phyloP scores from a whole-genome alignment of 495 filamentous ascomycete species.

The Neurospora sp. region DNA sequence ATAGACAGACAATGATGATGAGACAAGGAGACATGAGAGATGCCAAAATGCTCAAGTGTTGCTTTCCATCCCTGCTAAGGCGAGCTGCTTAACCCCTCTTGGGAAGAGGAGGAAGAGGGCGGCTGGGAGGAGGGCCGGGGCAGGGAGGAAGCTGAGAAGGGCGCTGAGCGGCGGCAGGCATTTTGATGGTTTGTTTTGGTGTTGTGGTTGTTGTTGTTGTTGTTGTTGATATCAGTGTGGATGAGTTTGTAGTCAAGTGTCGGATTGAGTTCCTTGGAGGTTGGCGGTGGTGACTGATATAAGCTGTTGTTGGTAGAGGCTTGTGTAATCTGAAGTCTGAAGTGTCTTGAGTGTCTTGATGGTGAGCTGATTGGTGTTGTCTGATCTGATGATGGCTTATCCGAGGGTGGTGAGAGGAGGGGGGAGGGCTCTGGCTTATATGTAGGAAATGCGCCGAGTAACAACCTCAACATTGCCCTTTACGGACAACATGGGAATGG shows the following conservation, averaged over 20 bases:
- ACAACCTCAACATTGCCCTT: constrained; percentile 25
- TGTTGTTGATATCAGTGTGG: not conserved
- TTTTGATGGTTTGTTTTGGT: constrained; percentile 30
- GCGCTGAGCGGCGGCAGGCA: constrained; percentile 53
- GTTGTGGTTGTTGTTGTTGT: constrained; percentile 4
- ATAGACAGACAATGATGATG: not conserved
- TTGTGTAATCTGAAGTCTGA: constrained; percentile 1
- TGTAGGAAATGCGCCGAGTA: constrained; percentile 13
- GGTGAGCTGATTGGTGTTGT: constrained; percentile 13
- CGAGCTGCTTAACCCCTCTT: constrained; percentile 44
- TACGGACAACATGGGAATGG: constrained; percentile 10
- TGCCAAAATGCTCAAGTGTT: constrained; percentile 7
- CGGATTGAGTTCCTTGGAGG: not conserved
- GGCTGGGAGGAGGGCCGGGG: constrained; percentile 74
- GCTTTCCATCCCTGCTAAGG: not conserved
- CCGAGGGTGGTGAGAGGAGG: constrained; percentile 4
- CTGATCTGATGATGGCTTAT: constrained; percentile 22
- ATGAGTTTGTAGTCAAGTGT: not conserved
- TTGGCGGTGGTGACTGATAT: not conserved
- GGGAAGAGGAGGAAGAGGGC: constrained; percentile 73
- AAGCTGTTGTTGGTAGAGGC: not conserved
- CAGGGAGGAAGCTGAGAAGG: constrained; percentile 70
- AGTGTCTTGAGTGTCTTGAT: constrained; percentile 9
- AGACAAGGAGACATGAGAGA: constrained; percentile 7
- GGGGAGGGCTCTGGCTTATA: constrained; percentile 35